A percentile compares a stretch with the other conserved stretches of the same genome.
Conservation (phyloP, 495 filamentous ascomycete genomes). For the Penicillium taxi region DNA sequence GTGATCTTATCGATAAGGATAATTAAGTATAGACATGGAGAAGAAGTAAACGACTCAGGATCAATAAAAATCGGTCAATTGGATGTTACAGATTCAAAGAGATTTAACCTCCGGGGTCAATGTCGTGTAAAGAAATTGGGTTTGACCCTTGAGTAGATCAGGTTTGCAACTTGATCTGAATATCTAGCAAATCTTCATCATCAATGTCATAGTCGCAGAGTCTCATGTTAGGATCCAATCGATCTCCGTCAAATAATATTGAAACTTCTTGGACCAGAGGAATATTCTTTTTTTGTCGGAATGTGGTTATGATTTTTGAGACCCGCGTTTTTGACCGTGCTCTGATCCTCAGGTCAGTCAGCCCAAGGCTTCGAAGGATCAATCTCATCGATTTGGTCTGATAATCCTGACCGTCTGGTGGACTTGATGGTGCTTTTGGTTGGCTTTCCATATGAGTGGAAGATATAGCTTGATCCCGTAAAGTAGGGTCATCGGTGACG, state of each 20-base stretch:
- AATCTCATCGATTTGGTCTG: slow-evolving; percentile 39
- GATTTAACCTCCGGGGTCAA: too few relatives aligned
- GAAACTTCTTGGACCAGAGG: slow-evolving; percentile 44
- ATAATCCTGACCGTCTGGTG: slow-evolving; percentile 12
- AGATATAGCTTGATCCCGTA: slow-evolving; percentile 3
- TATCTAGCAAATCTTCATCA: slow-evolving; percentile 73
- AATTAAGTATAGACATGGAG: too few relatives aligned
- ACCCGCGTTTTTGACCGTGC: slow-evolving; percentile 51
- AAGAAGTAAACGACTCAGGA: too few relatives aligned
- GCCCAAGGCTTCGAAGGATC: slow-evolving; percentile 49
- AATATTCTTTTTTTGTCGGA: slow-evolving; percentile 39
- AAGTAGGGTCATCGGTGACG: slow-evolving; percentile 50
- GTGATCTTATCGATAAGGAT: slow-evolving; percentile 14
- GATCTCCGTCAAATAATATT: slow-evolving; percentile 75
- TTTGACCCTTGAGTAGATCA: too few relatives aligned
- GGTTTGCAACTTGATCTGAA: slow-evolving; percentile 44
- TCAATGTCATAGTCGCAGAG: slow-evolving; percentile 66
- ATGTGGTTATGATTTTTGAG: slow-evolving; percentile 46
- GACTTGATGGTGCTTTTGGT: background rate
- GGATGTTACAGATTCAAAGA: too few relatives aligned
- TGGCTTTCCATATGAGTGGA: slow-evolving; percentile 1
- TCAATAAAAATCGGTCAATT: too few relatives aligned
- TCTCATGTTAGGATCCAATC: slow-evolving; percentile 50
- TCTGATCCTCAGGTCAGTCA: slow-evolving; percentile 49
- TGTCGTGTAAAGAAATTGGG: too few relatives aligned